Evolutionary conservation across 2,329 filamentous ascomycete species (phyloP).

Genomic region (Aspergillus spinulosporus): DNA sequence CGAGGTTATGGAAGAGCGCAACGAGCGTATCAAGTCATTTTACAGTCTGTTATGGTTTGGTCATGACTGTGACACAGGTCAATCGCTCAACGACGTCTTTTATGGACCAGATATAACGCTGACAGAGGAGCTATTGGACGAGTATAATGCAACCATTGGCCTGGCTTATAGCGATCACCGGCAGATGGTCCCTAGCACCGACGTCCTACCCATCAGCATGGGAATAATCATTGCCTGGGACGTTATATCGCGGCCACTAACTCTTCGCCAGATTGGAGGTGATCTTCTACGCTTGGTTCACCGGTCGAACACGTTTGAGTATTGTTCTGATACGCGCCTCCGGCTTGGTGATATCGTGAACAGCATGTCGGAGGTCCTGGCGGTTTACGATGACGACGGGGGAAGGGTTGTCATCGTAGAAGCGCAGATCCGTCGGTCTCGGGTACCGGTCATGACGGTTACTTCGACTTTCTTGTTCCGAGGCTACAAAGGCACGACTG

Average conservation of each 20-base stretch:
- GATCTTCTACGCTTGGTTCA: constrained; percentile 22
- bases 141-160: constrained; percentile 42
- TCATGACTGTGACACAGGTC: constrained; percentile 71
- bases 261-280: constrained; percentile 11
- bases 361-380: constrained; percentile 17
- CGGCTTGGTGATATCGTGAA: constrained; percentile 18
- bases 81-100: constrained; percentile 71
- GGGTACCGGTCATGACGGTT: constrained; percentile 14
- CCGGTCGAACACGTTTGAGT: constrained; percentile 20
- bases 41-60: constrained; percentile 97
- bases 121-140: constrained; percentile 61
- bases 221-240: constrained; percentile 23
- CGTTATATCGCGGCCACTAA: constrained; percentile 17
- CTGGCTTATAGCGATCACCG: constrained; percentile 16
- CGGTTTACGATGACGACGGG: constrained; percentile 16
- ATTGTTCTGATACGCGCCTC: constrained; percentile 11
- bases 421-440: constrained; percentile 14
- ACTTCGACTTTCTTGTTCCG: constrained; percentile 21
- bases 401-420: constrained; percentile 19
- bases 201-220: constrained; percentile 16
- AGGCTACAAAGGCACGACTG: not conserved
- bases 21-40: constrained; percentile 95
- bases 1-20: constrained; percentile 89
- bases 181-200: constrained; percentile 6
- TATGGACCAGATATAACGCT: constrained; percentile 57